Base-by-base conservation (phyloP, 495 filamentous ascomycete genomes). In the Cladorrhinum samala region DNA sequence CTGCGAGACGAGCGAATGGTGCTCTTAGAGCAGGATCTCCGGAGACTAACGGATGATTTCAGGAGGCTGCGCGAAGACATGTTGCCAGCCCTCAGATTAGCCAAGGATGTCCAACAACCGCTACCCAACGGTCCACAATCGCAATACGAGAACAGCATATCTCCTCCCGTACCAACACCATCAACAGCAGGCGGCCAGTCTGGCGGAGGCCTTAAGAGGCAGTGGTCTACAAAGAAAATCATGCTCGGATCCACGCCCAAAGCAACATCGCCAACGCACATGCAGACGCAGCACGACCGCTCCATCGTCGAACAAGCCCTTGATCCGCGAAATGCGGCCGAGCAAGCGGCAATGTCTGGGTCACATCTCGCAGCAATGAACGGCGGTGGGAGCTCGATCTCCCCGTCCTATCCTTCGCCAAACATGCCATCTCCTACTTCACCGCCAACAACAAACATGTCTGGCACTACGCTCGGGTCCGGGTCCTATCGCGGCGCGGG, bases 151-250 rank as follows among this genome's bases (percentile, higher is more conserved):
- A 62, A 67, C 21, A 76, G 69, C 2, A 63, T 79, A 43, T 77
- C 76, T 0, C 76, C 79, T 41, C 75, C 78, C 2, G 74, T 72
- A 2, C 76, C 76, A 5, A 77, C 76, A 3, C 71, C 79, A 11
- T 71, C 73, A 4, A 72, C 75, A 0, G 60, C 62, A 33, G 11
- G 11, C 9, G 69, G 77, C 59, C 71, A 72, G 23, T 68, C 70
- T 0, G 72, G 72, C 46, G 77, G 69, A 55, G 76, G 79, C 17
- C 68, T 90, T 38, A 87, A 85, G 44, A 79, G 89, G 56, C 87
- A 90, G 54, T 93, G 93, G 67, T 96, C 93, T 27, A 89, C 84
- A 43, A 96, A 96, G 73, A 86, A 89, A 72, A 82, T 93, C 54
- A 89, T 93, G 72, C 80, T 90, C 21, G 89, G 88, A 50, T 76